Percentiles rank a stretch among this genome's conserved stretches.
Conservation (phyloP, 2,329 filamentous ascomycete species). For the Tricladium varicosporioides region DNA sequence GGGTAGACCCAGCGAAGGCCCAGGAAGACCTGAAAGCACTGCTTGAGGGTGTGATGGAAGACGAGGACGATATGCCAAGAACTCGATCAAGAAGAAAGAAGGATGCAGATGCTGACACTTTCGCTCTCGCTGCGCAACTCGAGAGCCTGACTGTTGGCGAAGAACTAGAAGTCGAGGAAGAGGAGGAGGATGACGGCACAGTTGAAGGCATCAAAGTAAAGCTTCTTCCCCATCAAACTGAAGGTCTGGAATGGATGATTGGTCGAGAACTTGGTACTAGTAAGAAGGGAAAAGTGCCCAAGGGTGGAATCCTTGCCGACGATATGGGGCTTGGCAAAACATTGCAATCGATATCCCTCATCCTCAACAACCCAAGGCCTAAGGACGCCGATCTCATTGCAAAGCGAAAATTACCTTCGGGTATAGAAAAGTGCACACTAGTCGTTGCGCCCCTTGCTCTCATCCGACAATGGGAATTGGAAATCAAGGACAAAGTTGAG, state of each 20-base stretch:
- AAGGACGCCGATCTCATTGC: constrained; percentile 53
- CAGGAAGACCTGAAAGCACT: constrained; percentile 76
- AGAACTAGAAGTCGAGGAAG: constrained; percentile 41
- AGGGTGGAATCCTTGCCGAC: constrained; percentile 92
- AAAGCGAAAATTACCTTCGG: constrained; percentile 67
- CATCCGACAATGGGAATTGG: constrained; percentile 95
- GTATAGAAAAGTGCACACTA: constrained; percentile 75
- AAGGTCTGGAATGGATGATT: constrained; percentile 93
- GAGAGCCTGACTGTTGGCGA: constrained; percentile 41
- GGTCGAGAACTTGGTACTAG: constrained; percentile 84
- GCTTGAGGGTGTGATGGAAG: constrained; percentile 78
- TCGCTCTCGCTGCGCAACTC: constrained; percentile 33
- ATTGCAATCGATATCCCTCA: constrained; percentile 85
- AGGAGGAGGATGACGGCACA: constrained; percentile 57
- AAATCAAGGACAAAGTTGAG: constrained; percentile 81
- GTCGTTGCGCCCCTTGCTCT: constrained; percentile 91
- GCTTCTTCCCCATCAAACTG: constrained; percentile 88
- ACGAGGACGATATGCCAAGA: constrained; percentile 49
- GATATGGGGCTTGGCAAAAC: constrained; percentile 99
- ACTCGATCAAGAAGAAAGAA: constrained; percentile 40
- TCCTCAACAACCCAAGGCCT: constrained; percentile 78
- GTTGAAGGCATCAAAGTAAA: constrained; percentile 84
- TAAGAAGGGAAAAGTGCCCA: constrained; percentile 78
- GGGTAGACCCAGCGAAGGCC: constrained; percentile 64
- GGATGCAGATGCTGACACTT: constrained; percentile 31